Conservation (phyloP, 106 monocot genomes). For the Dioscorea dumetorum region DNA sequence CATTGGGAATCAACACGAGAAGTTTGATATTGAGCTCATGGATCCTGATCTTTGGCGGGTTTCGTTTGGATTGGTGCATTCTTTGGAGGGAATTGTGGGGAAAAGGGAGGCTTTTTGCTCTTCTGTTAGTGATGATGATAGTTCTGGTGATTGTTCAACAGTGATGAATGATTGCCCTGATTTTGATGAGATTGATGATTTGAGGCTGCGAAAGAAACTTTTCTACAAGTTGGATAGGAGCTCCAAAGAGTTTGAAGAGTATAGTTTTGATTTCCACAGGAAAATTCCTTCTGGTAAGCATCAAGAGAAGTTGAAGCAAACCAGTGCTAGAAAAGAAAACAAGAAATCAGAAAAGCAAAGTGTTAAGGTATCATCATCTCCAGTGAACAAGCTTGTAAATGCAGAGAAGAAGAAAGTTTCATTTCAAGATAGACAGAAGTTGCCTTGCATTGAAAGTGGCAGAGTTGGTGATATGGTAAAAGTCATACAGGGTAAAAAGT, state of each 20-base stretch:
- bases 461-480: background rate
- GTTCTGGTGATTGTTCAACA: background rate
- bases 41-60: constrained; percentile 40
- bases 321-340: constrained; percentile 15
- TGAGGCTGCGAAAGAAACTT: constrained; percentile 50
- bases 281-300: constrained; percentile 33
- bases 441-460: background rate
- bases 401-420: background rate
- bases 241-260: constrained; percentile 77
- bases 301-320: constrained; percentile 8
- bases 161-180: constrained; percentile 11
- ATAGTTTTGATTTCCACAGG: constrained; percentile 32
- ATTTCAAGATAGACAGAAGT: background rate
- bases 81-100: background rate
- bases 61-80: constrained; percentile 9
- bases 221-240: constrained; percentile 70
- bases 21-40: constrained; percentile 38
- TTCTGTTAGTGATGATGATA: background rate
- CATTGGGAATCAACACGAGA: constrained; percentile 4
- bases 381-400: background rate
- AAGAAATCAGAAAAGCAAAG: constrained; percentile 17
- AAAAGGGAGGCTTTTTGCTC: background rate
- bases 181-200: constrained; percentile 62
- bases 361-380: background rate
- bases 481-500: constrained; percentile 29